phyloP scores from a whole-genome alignment of 805 yeast genomes.

The Lipomyces sp. region DNA sequence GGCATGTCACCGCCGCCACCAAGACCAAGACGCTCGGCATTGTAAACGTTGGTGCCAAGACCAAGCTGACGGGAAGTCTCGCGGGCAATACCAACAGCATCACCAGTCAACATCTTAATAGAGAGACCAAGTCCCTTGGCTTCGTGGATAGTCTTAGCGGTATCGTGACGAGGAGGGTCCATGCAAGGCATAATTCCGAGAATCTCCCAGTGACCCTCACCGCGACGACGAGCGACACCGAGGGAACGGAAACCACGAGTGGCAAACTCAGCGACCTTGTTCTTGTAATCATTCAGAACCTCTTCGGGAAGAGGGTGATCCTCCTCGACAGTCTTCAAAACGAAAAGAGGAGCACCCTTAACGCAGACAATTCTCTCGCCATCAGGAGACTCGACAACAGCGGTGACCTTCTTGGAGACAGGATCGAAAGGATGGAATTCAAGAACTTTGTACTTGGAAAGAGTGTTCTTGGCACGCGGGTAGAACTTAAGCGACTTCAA shows the following conservation, averaged over 20 bases:
- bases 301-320: conserved; percentile 96
- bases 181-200: conserved; percentile 97
- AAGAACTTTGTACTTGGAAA: conserved; percentile 88
- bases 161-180: conserved; percentile 99
- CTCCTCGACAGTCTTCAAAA: conserved; percentile 92
- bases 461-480: conserved; percentile 90
- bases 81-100: conserved; percentile 98
- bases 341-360: conserved; percentile 98
- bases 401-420: conserved; percentile 94
- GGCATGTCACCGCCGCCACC: conserved; percentile 74
- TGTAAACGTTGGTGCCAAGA: conserved; percentile 92
- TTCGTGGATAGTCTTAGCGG: conserved; percentile 90
- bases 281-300: conserved; percentile 88
- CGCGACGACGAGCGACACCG: conserved; percentile 98
- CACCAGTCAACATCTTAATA: conserved; percentile 98
- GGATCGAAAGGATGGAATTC: conserved; percentile 98
- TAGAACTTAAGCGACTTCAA: conserved; percentile 80
- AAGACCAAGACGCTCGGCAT: conserved; percentile 94
- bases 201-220: conserved; percentile 97
- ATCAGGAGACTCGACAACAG: conserved; percentile 91
- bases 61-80: conserved; percentile 98
- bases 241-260: conserved; percentile 97
- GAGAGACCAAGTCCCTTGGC: conserved; percentile 88
- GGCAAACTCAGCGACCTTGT: conserved; percentile 96
- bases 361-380: conserved; percentile 95